These are phyloP conservation scores for Vitis rotundifolia DNA, from an alignment of 164 flowering plant species.

Conservation along the genomic window DNA sequence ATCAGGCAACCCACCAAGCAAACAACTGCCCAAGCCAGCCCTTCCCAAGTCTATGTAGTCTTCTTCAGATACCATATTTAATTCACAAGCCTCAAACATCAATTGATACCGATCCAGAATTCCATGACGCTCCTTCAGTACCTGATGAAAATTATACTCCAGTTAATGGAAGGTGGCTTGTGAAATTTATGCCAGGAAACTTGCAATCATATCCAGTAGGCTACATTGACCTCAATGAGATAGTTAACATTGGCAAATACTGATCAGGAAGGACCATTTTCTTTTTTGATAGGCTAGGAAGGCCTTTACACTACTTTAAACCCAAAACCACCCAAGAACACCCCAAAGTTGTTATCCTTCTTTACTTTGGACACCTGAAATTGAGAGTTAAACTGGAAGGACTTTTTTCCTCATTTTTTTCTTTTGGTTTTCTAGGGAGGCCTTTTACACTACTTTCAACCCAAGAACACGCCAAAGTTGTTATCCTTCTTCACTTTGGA, in stretches of 20 bases:
- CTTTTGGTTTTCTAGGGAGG: no score
- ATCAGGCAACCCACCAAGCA: constrained; percentile 93
- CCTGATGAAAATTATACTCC: constrained; percentile 39
- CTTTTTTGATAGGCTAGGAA: no score
- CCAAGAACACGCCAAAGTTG: background rate
- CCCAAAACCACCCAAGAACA: no score
- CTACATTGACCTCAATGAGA: background rate
- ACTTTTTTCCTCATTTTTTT: no score
- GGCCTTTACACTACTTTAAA: no score
- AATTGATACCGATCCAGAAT: constrained; percentile 74
- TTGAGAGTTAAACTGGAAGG: no score
- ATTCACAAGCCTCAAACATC: constrained; percentile 89
- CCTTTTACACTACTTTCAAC: background rate
- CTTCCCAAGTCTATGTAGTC: constrained; percentile 83
- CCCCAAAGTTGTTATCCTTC: no score
- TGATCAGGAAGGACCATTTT: no score
- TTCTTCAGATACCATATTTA: constrained; percentile 78
- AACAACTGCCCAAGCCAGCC: constrained; percentile 93
- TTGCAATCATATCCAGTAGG: background rate
- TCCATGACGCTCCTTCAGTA: constrained; percentile 89
- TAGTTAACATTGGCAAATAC: background rate
- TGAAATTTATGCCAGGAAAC: background rate
- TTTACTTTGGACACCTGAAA: no score
- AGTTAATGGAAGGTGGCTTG: constrained; percentile 1
- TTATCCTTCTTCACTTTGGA: background rate